Base-by-base conservation (phyloP, 2,329 filamentous ascomycete genomes). In the Stemphylium beticola region DNA sequence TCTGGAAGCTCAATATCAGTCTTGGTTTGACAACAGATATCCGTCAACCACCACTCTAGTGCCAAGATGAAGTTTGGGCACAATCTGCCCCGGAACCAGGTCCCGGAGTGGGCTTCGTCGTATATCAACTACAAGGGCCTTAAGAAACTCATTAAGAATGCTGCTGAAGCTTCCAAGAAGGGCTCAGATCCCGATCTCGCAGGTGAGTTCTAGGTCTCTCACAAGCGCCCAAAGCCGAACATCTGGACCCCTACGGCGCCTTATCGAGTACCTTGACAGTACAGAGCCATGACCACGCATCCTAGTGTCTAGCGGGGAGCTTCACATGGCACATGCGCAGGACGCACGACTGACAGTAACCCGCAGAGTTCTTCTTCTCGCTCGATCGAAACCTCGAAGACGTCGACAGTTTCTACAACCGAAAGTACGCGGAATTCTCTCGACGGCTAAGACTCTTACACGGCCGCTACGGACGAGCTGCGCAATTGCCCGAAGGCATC, bases 371-470 rank as follows among this genome's bases (percentile, higher is more conserved):
- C 83, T 96, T 97, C 81, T 96, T 93, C 76, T 91, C 89, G 61
- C 87, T 99, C 75, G 95, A 99, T 74, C 91, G 95, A 68, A 97
- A 98, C 74, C 88, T 99, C 71, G 95, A 99, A 81, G 90, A 96
- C 77, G 93, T 99, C 74, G 92, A 97, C 76, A 85, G 86, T 46
- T 98, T 99, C 77, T 98, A 97, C 82, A 97, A 96, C 79, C 96
- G 93, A 75, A 97, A 97, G 74, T 92, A 92, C 71, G 84, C 87
- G 58, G 93, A 98, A 67, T 89, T 89, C 58, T 87, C 89, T 33
- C 89, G 95, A 57, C 88, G 93, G 32, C 81, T 98, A 63, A 92
- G 91, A 65, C 84, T 97, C 12, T 82, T 98, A 22, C 88, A 96
- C 75, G 91, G 95, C 64, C 87, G 92, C 61, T 97, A 96, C 81